phyloP scores from a whole-genome alignment of 306 rosid genomes.

The Prosopis cineraria region DNA sequence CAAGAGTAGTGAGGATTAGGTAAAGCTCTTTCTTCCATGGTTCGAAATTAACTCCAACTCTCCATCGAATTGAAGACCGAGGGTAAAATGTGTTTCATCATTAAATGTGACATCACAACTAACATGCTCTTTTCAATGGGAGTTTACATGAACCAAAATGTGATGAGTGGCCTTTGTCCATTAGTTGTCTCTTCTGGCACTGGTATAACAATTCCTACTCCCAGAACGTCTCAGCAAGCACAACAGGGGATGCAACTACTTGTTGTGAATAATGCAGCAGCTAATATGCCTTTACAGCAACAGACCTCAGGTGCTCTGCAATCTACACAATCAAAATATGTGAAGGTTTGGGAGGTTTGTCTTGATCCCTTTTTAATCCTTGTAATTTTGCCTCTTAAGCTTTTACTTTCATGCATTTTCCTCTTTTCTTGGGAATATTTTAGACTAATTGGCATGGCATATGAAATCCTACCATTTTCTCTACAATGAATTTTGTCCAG shows the following conservation, averaged over 20 bases:
- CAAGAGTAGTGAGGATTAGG: too few species aligned
- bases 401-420: slow-evolving; percentile 15
- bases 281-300: slow-evolving; percentile 72
- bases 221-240: slow-evolving; percentile 88
- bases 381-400: not conserved
- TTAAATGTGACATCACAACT: too few species aligned
- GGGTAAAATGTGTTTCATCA: too few species aligned
- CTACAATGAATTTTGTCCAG: not conserved
- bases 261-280: slow-evolving; percentile 61
- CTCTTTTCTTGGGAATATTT: slow-evolving; percentile 5
- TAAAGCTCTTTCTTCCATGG: too few species aligned
- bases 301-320: slow-evolving; percentile 71
- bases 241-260: slow-evolving; percentile 74
- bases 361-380: slow-evolving; percentile 5
- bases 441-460: slow-evolving; percentile 10
- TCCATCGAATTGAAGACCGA: too few species aligned
- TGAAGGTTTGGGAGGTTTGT: slow-evolving; percentile 98
- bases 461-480: not conserved
- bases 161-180: slow-evolving; percentile 72
- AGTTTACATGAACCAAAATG: slow-evolving; percentile 78
- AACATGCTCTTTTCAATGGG: too few species aligned
- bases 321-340: slow-evolving; percentile 81
- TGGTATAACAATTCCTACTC: slow-evolving; percentile 94
- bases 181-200: slow-evolving; percentile 85
- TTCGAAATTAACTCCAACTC: too few species aligned